phyloP scores from a whole-genome alignment of 768 basidiomycete genomes.

The Termitomyces sp. region DNA sequence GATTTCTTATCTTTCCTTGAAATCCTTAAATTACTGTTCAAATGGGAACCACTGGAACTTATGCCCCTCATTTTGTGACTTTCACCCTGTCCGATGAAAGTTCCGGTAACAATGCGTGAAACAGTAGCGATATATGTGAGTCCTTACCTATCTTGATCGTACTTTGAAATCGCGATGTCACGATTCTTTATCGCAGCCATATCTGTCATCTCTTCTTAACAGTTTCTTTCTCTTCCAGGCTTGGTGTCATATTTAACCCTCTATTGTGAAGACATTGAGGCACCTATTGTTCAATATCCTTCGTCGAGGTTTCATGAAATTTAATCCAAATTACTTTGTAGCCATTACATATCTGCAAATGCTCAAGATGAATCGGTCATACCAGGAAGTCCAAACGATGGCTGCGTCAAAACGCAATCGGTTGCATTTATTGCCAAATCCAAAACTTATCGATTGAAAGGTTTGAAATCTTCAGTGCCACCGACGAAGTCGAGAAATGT shows the following conservation, averaged over 20 bases:
- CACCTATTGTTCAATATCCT: not conserved
- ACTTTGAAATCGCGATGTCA: not conserved
- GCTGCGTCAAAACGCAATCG: not conserved
- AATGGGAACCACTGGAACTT: not conserved
- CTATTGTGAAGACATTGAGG: not conserved
- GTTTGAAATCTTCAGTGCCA: not conserved
- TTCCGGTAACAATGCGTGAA: too few species aligned
- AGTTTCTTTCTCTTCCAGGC: not conserved
- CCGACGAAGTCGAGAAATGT: not conserved
- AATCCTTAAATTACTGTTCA: too few species aligned
- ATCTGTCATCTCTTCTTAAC: not conserved
- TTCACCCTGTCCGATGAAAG: not conserved
- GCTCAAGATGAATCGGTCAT: too few species aligned
- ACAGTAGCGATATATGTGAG: too few species aligned
- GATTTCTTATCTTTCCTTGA: not conserved
- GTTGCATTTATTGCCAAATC: too few species aligned
- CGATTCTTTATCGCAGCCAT: not conserved
- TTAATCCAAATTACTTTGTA: not conserved
- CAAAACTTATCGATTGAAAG: too few species aligned
- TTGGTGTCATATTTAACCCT: not conserved
- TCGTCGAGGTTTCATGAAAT: not conserved
- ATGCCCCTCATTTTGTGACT: not conserved
- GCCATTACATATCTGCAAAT: not conserved
- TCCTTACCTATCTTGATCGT: too few species aligned
- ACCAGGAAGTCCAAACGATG: not conserved